Evolutionary conservation across 2,329 filamentous ascomycete genomes (phyloP), one percentile per base, ranked within the genome.

Genomic region (Sclerotiophoma versabilis): DNA sequence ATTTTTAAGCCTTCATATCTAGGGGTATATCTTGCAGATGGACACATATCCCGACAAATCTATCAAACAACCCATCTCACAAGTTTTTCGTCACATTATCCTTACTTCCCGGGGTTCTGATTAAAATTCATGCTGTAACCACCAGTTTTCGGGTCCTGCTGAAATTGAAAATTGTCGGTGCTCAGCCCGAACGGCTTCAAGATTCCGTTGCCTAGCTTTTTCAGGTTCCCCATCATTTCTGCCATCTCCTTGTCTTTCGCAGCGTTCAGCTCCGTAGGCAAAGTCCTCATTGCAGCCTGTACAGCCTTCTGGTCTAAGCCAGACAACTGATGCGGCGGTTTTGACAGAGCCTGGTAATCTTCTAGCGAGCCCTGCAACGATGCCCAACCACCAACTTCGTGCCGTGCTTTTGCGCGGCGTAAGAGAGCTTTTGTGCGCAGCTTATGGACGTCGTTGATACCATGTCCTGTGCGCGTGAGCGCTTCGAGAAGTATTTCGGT

Each of bases 211-310:
- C 95, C 95, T 56, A 99, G 79, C 76, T 90, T 87, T 72, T 96
- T 97, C 66, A 99, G 77, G 79, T 98, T 97, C 15, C 89, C 91
- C 92, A 96, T 96, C 92, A 98, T 97, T 77, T 99, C 93, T 2
- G 84, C 88, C 84, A 95, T 91, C 76, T 99, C 95, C 64, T 83
- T 84, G 69, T 96, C 89, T 76, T 92, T 91, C 1, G 93, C 92
- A 15, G 84, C 84, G 60, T 93, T 90, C 43, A 92, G 83, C 58
- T 83, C 82, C 1, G 83, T 79, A 1, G 91, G 91, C 32, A 98
- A 76, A 19, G 80, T 78, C 12, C 80, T 75, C 54, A 96, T 79
- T 63, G 92, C 88, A 23, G 80, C 76, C 46, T 85, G 80, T 1
- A 96, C 89, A 14, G 88, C 83, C 65, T 83, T 86, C 70, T 79